phyloP scores from a whole-genome alignment of 2,329 filamentous ascomycete species.

The Leptodontidium sp. region DNA sequence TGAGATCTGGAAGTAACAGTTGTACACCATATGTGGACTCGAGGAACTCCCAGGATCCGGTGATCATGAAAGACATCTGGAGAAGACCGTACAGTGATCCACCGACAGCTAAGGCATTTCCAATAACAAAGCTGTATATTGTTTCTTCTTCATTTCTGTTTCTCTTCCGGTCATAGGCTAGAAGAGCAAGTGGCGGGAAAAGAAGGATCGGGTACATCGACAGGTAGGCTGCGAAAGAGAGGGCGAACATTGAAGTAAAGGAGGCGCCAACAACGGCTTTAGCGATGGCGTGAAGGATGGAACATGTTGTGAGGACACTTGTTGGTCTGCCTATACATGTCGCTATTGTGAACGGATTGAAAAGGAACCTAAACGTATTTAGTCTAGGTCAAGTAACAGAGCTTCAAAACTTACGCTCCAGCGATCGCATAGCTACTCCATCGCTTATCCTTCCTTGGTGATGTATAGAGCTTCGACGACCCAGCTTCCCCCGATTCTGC shows the following conservation, averaged over 20 bases:
- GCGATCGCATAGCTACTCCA: constrained; percentile 81
- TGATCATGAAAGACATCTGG: constrained; percentile 75
- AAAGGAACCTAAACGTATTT: constrained; percentile 72
- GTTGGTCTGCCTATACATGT: constrained; percentile 92
- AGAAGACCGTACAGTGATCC: constrained; percentile 69
- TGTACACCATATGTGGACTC: constrained; percentile 92
- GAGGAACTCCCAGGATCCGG: constrained; percentile 88
- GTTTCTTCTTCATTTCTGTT: constrained; percentile 47
- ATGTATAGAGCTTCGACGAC: constrained; percentile 78
- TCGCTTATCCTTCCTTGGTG: constrained; percentile 75
- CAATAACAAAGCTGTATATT: constrained; percentile 59
- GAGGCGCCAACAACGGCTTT: constrained; percentile 79
- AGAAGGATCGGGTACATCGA: constrained; percentile 92
- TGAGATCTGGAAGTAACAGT: constrained; percentile 87
- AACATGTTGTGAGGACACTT: constrained; percentile 86
- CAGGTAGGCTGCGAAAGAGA: constrained; percentile 88
- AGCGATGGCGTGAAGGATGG: constrained; percentile 83
- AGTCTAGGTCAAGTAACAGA: background rate
- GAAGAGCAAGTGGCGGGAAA: constrained; percentile 80
- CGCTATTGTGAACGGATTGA: constrained; percentile 93
- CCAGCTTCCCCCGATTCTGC: constrained; percentile 82
- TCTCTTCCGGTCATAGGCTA: constrained; percentile 74
- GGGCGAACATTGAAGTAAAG: constrained; percentile 80
- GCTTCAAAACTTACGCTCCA: constrained; percentile 67
- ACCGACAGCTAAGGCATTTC: constrained; percentile 61